phyloP scores from a whole-genome alignment of 2,329 filamentous ascomycete species.

The Aspergillus spinulosporus region DNA sequence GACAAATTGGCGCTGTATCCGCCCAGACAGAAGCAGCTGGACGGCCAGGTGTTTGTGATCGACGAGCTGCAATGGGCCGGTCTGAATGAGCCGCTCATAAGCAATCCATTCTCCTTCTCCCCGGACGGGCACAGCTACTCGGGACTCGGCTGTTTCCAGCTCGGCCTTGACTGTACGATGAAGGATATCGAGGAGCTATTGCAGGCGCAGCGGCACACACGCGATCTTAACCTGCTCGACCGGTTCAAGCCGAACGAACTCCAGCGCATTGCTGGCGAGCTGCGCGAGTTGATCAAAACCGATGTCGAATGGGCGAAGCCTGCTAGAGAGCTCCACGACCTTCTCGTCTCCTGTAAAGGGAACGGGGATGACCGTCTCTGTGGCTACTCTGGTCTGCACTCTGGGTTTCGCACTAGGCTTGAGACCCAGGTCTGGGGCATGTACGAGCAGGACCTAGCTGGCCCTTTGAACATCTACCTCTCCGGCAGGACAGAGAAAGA shows the following conservation, averaged over 20 bases:
- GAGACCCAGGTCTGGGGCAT: constrained; percentile 25
- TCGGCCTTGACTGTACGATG: constrained; percentile 25
- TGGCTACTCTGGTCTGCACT: constrained; percentile 26
- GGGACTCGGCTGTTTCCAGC: constrained; percentile 31
- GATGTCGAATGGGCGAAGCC: neutral
- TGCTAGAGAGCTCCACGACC: constrained; percentile 13
- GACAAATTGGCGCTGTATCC: constrained; percentile 13
- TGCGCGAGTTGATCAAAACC: constrained; percentile 22
- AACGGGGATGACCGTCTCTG: constrained; percentile 14
- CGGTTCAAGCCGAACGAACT: constrained; percentile 22
- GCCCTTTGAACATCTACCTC: constrained; percentile 32
- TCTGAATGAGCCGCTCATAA: constrained; percentile 14
- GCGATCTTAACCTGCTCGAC: constrained; percentile 26
- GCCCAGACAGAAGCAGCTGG: neutral
- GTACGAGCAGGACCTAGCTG: constrained; percentile 16
- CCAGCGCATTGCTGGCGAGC: constrained; percentile 15
- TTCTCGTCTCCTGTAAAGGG: constrained; percentile 10
- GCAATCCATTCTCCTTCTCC: constrained; percentile 26
- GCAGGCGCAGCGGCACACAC: constrained; percentile 24
- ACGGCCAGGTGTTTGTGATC: constrained; percentile 16
- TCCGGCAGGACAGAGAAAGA: constrained; percentile 36
- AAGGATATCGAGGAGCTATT: constrained; percentile 28
- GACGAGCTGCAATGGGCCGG: constrained; percentile 18
- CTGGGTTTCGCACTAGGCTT: constrained; percentile 24
- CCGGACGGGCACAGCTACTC: constrained; percentile 23